A percentile compares a stretch with the other conserved stretches of the same genome.
Conservation (phyloP, 768 basidiomycete genomes). For the Leccinum boreale region DNA sequence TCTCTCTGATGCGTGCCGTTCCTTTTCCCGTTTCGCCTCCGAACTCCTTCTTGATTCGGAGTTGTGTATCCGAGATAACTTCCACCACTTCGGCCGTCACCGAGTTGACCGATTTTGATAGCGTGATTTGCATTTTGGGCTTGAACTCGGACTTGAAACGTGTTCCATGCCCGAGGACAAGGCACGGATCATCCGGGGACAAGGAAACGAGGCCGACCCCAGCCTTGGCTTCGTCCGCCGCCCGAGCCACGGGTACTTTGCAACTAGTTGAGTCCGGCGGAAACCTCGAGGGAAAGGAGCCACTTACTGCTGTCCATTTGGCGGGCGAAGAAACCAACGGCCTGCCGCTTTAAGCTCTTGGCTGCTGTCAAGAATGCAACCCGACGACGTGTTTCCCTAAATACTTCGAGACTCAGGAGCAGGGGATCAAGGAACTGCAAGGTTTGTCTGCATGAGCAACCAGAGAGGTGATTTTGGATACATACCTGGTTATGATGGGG, state of each 20-base stretch:
- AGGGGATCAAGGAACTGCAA: conserved; percentile 88
- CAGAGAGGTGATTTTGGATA: conserved; percentile 8
- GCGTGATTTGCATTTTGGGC: conserved; percentile 81
- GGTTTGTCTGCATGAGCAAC: conserved; percentile 13
- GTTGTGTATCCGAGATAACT: conserved; percentile 82
- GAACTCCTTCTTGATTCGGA: conserved; percentile 85
- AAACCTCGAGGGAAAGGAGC: background rate
- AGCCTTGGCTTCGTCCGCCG: conserved; percentile 77
- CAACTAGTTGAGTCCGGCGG: conserved; percentile 9
- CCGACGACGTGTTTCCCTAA: conserved; percentile 75
- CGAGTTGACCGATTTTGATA: conserved; percentile 78
- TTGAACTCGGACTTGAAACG: conserved; percentile 68
- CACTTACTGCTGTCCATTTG: conserved; percentile 84
- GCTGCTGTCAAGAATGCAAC: conserved; percentile 89
- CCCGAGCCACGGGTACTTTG: conserved; percentile 88
- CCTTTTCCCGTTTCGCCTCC: conserved; percentile 76
- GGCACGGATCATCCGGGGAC: conserved; percentile 71
- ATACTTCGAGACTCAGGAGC: conserved; percentile 78
- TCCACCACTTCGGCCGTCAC: conserved; percentile 81
- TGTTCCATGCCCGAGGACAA: conserved; percentile 82
- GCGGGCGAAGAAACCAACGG: conserved; percentile 76
- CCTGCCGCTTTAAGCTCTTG: conserved; percentile 76
- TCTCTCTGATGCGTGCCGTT: conserved; percentile 64
- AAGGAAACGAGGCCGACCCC: conserved; percentile 73
- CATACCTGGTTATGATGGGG: conserved; percentile 89